phyloP scores from a whole-genome alignment of 331 rosid species.

The Rhamnella rubrinervis region DNA sequence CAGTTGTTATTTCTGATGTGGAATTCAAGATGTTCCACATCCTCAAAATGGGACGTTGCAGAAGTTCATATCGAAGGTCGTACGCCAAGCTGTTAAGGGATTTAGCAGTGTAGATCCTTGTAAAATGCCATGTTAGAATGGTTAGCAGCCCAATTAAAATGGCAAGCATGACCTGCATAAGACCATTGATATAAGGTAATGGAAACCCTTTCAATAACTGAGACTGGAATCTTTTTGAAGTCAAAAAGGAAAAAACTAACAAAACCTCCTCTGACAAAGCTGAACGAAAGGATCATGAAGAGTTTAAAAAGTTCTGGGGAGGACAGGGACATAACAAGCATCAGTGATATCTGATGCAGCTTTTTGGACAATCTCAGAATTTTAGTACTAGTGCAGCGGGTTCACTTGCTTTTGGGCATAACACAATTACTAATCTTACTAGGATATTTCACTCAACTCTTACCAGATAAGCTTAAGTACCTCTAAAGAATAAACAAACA shows the following conservation, averaged over 20 bases:
- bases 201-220: not conserved
- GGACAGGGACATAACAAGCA: no score
- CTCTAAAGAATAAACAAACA: not conserved
- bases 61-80: conserved; percentile 88
- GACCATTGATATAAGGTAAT: conserved; percentile 8
- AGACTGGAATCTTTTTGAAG: not conserved
- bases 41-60: conserved; percentile 86
- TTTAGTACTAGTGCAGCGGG: not conserved
- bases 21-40: conserved; percentile 98
- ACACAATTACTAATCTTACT: not conserved
- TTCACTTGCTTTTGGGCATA: not conserved
- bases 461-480: not conserved
- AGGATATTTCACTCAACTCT: not conserved
- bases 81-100: conserved; percentile 83
- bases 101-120: conserved; percentile 78
- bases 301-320: no score
- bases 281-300: no score
- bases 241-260: not conserved
- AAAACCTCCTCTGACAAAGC: not conserved
- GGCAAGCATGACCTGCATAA: conserved; percentile 85
- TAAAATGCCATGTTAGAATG: conserved; percentile 95
- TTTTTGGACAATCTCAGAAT: no score
- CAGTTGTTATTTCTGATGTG: conserved; percentile 81
- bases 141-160: conserved; percentile 91
- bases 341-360: no score